Evolutionary conservation across 768 basidiomycete genomes (phyloP), one percentile per base, ranked within the genome.

Genomic region (Coprinopsis marcescibilis): DNA sequence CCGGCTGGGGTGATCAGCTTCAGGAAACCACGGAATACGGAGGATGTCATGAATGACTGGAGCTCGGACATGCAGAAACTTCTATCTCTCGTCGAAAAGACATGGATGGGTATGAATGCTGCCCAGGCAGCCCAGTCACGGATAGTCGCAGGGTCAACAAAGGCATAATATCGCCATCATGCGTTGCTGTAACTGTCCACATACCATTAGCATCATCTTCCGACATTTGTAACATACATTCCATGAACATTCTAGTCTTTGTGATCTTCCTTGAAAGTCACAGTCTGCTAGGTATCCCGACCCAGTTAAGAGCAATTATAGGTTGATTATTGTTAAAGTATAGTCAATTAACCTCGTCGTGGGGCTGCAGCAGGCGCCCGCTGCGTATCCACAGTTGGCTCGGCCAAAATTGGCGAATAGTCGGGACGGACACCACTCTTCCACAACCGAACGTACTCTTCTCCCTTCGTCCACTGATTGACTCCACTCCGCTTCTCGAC

Each of bases 11-110:
- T 97, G 45, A 80, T 99, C 46, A 85, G 73, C 60, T 99, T 99
- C 75, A 80, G 81, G 56, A 79, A 75, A 56, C 87, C 85, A 65
- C 81, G 82, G 54, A 83, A 75, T 45, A 79, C 89, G 1, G 94
- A 97, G 60, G 92, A 96, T 57, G 85, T 92, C 4, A 85, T 99
- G 84, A 98, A 98, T 60, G 90, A 91, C 52, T 99, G 96, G 95
- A 94, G 91, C 65, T 88, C 83, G 17, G 94, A 98, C 59, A 91
- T 99, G 78, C 88, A 85, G 58, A 92, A 87, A 67, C 68, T 99
- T 58, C 73, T 99, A 50, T 79, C 86, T 14, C 66, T 96, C 33
- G 89, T 93, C 12, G 96, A 99, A 70, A 97, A 97, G 78, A 92
- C 91, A n/a, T 96, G 94, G 89, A 92, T 92, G 89, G 86, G 85